Evolutionary conservation across 2,329 filamentous ascomycete genomes (phyloP), one percentile per base, ranked within the genome.

Genomic region (Penicillium brevicompactum): DNA sequence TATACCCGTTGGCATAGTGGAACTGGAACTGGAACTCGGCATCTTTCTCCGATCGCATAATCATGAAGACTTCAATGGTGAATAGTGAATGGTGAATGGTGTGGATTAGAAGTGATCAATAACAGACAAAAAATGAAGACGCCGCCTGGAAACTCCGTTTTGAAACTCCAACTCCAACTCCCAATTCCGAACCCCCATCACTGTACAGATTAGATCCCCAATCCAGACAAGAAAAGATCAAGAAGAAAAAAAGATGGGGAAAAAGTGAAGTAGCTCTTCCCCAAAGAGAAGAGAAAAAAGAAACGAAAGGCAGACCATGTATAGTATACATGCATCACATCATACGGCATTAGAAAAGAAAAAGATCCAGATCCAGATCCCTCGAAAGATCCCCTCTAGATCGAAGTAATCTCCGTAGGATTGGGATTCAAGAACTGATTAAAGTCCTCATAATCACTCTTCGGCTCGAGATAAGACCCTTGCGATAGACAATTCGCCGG

Each of bases 371-470:
- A 8, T 6, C 24, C 24, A 27, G 24, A 27, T 27, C 24, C 18
- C 18, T 18, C 18, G 18, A 18, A 18, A 18, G 18, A 18, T 18
- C 18, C 18, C 18, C 24, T 7, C 24, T 59, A 73, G 38, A 71
- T 70, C 49, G 71, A 74, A 9, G 71, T 70, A 30, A 75, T 74
- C 59, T 74, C 72, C 37, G 68, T 66, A 13, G 71, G 66, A 54
- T 71, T 75, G 1, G 71, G 67, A 62, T 76, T 75, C 24, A 76
- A 59, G 51, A 73, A 75, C 54, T 74, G 71, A 46, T 71, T 74
- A 53, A 76, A 73, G 48, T 75, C 73, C 18, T 76, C 73, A 49
- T 71, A 74, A 48, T 73, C 72, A 41, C 50, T 66, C 48, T 68
- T 70, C 22, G 67, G 62, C 38, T 72, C 69, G 45, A 71, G 57